A percentile compares a stretch with the other conserved stretches of the same genome.
These are phyloP conservation scores for Guillardia theta DNA, from an alignment of 78 protist species.

Conservation along the genomic window DNA sequence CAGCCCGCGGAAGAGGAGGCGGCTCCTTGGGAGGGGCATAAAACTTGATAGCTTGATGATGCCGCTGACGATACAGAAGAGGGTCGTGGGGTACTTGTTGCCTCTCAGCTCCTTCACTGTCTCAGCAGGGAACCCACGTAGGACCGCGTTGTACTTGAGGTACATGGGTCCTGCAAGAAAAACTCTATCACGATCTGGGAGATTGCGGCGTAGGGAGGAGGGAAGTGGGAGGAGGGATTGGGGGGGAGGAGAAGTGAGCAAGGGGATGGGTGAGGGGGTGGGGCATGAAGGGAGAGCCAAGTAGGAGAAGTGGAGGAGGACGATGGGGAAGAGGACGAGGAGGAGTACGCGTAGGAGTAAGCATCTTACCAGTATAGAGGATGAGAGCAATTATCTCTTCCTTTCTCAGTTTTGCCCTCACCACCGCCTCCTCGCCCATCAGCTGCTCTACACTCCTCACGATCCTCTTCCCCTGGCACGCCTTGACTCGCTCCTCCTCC, in stretches of 20 bases:
- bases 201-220: too few relatives aligned
- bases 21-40: background rate
- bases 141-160: background rate
- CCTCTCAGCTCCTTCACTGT: background rate
- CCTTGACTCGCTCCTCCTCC: too few relatives aligned
- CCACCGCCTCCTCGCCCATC: background rate
- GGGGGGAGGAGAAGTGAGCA: too few relatives aligned
- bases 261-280: too few relatives aligned
- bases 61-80: background rate
- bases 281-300: background rate
- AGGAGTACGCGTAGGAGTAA: too few relatives aligned
- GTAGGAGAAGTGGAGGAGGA: background rate
- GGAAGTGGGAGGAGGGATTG: too few relatives aligned
- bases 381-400: background rate
- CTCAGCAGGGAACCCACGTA: background rate
- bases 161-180: background rate
- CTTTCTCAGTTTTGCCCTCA: background rate
- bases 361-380: background rate
- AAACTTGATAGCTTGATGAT: slow-evolving; percentile 16
- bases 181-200: too few relatives aligned
- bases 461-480: too few relatives aligned
- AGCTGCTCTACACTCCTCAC: too few relatives aligned
- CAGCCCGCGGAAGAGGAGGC: background rate
- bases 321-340: background rate
- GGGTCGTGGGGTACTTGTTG: slow-evolving; percentile 15